These are phyloP conservation scores for Beauveria medogensis DNA, from an alignment of 2,329 filamentous ascomycete genomes.

Conservation along the genomic window DNA sequence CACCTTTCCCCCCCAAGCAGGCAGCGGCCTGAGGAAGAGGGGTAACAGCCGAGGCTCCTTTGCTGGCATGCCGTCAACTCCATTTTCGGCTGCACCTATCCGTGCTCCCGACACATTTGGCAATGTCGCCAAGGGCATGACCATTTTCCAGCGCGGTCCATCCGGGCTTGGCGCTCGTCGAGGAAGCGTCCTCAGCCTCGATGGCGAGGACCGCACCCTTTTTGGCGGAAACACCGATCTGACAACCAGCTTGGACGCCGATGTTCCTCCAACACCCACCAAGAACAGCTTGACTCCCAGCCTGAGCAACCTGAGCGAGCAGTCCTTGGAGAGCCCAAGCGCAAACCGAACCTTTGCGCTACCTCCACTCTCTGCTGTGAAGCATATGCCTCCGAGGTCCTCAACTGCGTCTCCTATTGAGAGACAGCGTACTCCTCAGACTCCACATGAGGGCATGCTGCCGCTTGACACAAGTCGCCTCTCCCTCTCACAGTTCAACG, in stretches of 20 bases:
- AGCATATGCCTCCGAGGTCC: slow-evolving; percentile 28
- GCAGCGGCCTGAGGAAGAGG: slow-evolving; percentile 56
- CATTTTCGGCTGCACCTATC: slow-evolving; percentile 57
- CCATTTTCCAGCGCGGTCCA: slow-evolving; percentile 56
- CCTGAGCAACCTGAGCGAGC: slow-evolving; percentile 29
- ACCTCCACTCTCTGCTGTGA: slow-evolving; percentile 34
- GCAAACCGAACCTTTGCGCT: slow-evolving; percentile 35
- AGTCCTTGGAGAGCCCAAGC: slow-evolving; percentile 39
- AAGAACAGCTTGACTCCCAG: slow-evolving; percentile 52
- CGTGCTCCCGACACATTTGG: slow-evolving; percentile 41
- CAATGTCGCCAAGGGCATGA: slow-evolving; percentile 51
- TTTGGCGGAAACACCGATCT: slow-evolving; percentile 25
- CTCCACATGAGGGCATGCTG: slow-evolving; percentile 66
- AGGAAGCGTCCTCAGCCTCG: slow-evolving; percentile 71
- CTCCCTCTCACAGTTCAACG: slow-evolving; percentile 63
- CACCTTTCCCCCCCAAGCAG: slow-evolving; percentile 52
- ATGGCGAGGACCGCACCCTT: slow-evolving; percentile 62
- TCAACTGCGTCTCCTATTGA: slow-evolving; percentile 53
- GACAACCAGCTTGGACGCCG: slow-evolving; percentile 32
- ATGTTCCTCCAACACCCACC: slow-evolving; percentile 89
- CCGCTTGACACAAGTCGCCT: slow-evolving; percentile 75
- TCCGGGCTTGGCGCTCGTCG: slow-evolving; percentile 37
- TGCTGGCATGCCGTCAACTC: slow-evolving; percentile 65
- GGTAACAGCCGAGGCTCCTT: slow-evolving; percentile 61
- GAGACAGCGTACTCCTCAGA: slow-evolving; percentile 60